Evolutionary conservation across 768 basidiomycete genomes (phyloP).

Genomic region (Vararia minispora): DNA sequence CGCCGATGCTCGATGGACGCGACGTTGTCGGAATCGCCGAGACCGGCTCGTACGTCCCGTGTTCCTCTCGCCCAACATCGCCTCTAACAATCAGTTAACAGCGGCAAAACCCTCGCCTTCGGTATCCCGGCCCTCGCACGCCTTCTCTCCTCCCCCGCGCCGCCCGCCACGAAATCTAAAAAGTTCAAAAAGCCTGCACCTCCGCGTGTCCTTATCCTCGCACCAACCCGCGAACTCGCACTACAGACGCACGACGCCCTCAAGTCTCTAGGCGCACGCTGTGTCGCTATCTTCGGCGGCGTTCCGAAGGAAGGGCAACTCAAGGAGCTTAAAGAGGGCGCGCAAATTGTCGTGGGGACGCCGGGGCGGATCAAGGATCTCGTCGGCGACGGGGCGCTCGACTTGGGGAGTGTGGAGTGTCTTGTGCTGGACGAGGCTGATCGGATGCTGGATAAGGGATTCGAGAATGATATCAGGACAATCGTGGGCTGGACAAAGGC

Average conservation of each 20-base stretch:
- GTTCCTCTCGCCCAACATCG: neutral
- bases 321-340: constrained; percentile 46
- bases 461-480: constrained; percentile 91
- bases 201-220: constrained; percentile 58
- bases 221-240: constrained; percentile 94
- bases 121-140: constrained; percentile 80
- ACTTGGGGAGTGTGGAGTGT: constrained; percentile 82
- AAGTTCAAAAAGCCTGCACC: constrained; percentile 17
- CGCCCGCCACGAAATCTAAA: constrained; percentile 23
- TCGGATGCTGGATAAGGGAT: constrained; percentile 96
- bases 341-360: constrained; percentile 86
- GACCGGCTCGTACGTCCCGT: constrained; percentile 61
- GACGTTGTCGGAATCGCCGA: constrained; percentile 96
- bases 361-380: constrained; percentile 91
- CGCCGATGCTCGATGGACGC: constrained; percentile 65
- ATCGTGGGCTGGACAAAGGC: constrained; percentile 72
- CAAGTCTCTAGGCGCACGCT: constrained; percentile 55
- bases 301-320: constrained; percentile 82
- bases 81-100: constrained; percentile 19
- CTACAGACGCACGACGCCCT: constrained; percentile 90
- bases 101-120: constrained; percentile 95
- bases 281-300: constrained; percentile 92
- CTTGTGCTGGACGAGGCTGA: constrained; percentile 97
- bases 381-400: constrained; percentile 76
- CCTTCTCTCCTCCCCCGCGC: constrained; percentile 34